Evolutionary conservation across 2,329 filamentous ascomycete genomes (phyloP).

Genomic region (Blastomyces emzantsi): DNA sequence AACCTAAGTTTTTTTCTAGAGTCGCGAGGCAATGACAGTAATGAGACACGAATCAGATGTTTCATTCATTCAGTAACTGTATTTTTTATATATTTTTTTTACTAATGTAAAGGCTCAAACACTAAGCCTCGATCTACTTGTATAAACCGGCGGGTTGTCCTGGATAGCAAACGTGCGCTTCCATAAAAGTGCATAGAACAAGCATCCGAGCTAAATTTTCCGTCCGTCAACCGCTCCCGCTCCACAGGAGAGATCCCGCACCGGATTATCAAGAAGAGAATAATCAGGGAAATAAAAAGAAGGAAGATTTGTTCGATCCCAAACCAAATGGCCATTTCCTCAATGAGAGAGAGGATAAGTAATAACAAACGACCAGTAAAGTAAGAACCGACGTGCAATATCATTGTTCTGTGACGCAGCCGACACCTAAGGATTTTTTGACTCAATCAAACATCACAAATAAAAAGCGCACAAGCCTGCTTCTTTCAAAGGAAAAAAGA

Average conservation of each 20-base stretch:
- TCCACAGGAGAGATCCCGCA: not conserved
- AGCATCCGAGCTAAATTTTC: not conserved
- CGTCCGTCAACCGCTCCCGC: not conserved
- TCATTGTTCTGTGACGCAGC: conserved; percentile 66
- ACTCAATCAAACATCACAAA: conserved; percentile 43
- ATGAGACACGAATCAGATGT: not conserved
- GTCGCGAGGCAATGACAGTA: not conserved
- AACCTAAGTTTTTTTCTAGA: not conserved
- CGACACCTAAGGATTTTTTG: conserved; percentile 53
- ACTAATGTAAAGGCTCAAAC: not conserved
- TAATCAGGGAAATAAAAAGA: conserved; percentile 10
- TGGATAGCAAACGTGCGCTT: not conserved
- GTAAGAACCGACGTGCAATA: conserved; percentile 61
- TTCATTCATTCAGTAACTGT: not conserved
- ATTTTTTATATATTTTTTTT: too few relatives aligned
- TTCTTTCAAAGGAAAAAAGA: not conserved
- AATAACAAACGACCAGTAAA: conserved; percentile 40
- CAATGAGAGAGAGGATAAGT: conserved; percentile 28
- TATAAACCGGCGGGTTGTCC: not conserved
- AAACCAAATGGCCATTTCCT: conserved; percentile 41
- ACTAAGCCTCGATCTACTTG: not conserved
- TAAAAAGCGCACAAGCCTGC: not conserved
- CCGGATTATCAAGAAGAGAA: not conserved
- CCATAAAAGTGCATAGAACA: not conserved
- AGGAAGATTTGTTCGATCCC: conserved; percentile 47